Evolutionary conservation across 768 basidiomycete genomes (phyloP).

Genomic region (Daedaleopsis nitida): DNA sequence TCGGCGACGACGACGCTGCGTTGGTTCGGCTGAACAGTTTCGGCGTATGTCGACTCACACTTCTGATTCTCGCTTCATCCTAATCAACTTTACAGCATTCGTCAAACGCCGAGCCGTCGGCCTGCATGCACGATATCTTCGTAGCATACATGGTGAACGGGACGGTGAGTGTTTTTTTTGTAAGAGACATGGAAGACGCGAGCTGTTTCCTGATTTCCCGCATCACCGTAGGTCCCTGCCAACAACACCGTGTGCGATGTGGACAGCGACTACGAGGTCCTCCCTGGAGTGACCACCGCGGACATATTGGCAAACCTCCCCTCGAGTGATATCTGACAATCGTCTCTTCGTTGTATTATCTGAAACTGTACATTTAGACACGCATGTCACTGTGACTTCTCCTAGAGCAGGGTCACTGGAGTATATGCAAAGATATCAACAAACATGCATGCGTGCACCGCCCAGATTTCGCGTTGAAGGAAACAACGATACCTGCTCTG

Average conservation of each 20-base stretch:
- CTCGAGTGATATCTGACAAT: neutral
- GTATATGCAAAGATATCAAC: too few relatives aligned
- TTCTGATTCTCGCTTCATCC: too few relatives aligned
- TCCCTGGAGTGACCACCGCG: constrained; percentile 6
- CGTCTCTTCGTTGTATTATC: too few relatives aligned
- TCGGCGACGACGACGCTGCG: neutral
- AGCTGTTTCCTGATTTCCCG: too few relatives aligned
- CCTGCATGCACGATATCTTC: neutral
- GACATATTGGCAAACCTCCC: neutral
- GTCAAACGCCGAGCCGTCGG: neutral
- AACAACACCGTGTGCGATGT: constrained; percentile 8
- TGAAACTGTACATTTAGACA: too few relatives aligned
- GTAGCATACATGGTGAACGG: constrained; percentile 2
- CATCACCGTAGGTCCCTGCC: constrained; percentile 1
- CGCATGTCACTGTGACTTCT: too few relatives aligned
- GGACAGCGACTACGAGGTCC: constrained; percentile 6
- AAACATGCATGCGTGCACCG: too few relatives aligned
- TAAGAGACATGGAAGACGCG: too few relatives aligned
- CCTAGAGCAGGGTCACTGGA: too few relatives aligned
- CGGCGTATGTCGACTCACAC: neutral
- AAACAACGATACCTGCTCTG: too few relatives aligned
- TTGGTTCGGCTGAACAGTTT: neutral
- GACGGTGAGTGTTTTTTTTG: neutral
- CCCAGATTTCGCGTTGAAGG: too few relatives aligned
- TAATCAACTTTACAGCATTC: neutral